These are phyloP conservation scores for Lipomyces kockii DNA, from an alignment of 805 yeast genomes.

Conservation along the genomic window DNA sequence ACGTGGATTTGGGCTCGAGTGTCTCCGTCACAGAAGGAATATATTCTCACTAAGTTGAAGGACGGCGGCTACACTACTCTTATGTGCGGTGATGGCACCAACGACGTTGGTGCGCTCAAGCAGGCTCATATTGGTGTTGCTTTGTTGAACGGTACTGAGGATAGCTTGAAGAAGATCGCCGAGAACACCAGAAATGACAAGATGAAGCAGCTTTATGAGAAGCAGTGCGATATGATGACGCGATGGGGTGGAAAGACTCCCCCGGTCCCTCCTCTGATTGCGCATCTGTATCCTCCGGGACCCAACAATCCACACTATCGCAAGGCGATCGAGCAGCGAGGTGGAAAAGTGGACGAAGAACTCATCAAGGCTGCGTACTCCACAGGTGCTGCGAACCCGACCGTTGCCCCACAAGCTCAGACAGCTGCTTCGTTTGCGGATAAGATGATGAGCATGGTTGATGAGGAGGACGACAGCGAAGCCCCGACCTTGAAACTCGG, in stretches of 20 bases:
- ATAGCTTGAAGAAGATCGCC: conserved; percentile 83
- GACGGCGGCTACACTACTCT: conserved; percentile 88
- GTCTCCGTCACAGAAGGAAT: conserved; percentile 94
- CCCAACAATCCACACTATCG: conserved; percentile 86
- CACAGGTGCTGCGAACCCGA: conserved; percentile 15
- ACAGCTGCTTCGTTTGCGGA: conserved; percentile 61
- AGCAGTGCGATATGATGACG: conserved; percentile 76
- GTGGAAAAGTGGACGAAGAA: conserved; percentile 72
- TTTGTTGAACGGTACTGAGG: conserved; percentile 95
- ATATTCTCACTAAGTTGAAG: conserved; percentile 79
- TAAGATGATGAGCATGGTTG: conserved; percentile 59
- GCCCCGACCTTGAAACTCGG: conserved; percentile 94
- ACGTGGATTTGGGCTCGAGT: conserved; percentile 98
- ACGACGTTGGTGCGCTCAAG: conserved; percentile 98
- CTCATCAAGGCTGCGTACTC: conserved; percentile 53
- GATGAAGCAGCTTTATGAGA: conserved; percentile 70
- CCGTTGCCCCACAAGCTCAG: conserved; percentile 39
- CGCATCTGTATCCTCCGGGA: conserved; percentile 96
- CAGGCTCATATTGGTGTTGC: conserved; percentile 99
- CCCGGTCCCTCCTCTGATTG: conserved; percentile 82
- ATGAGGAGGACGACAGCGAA: conserved; percentile 69
- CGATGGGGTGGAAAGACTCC: conserved; percentile 76
- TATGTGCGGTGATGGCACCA: conserved; percentile 99
- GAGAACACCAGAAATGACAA: conserved; percentile 75
- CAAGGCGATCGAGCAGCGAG: conserved; percentile 82